A percentile compares a stretch with the other conserved stretches of the same genome.
Conservation (phyloP, 257 asterid species). For the Penstemon eatonii region DNA sequence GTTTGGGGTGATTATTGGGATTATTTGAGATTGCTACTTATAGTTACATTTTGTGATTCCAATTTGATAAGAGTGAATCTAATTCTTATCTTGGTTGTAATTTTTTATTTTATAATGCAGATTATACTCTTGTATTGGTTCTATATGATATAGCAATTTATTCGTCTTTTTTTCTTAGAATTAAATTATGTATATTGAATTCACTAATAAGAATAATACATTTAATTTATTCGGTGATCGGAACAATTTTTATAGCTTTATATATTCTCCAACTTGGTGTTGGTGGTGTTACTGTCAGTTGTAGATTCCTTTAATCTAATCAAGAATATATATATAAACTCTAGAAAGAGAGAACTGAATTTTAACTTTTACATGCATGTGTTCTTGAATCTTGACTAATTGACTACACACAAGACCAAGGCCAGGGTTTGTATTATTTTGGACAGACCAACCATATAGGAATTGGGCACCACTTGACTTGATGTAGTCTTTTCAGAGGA, state of each 20-base stretch:
- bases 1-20: not conserved
- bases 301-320: not conserved
- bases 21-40: constrained; percentile 16
- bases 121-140: too few species aligned
- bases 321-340: not conserved
- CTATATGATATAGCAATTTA: too few species aligned
- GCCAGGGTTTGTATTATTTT: too few species aligned
- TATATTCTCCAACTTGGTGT: constrained; percentile 3
- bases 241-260: not conserved
- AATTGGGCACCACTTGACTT: too few species aligned
- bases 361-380: not conserved
- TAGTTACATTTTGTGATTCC: constrained; percentile 17
- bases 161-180: too few species aligned
- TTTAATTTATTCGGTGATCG: not conserved
- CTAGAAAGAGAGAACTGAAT: not conserved
- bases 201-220: too few species aligned
- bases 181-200: too few species aligned
- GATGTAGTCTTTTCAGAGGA: too few species aligned
- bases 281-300: not conserved
- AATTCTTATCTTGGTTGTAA: not conserved
- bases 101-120: too few species aligned
- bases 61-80: constrained; percentile 24
- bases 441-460: too few species aligned
- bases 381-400: not conserved
- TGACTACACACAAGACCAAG: not conserved